Conservation (phyloP, 306 rosid species). For the Acmispon strigosus region DNA sequence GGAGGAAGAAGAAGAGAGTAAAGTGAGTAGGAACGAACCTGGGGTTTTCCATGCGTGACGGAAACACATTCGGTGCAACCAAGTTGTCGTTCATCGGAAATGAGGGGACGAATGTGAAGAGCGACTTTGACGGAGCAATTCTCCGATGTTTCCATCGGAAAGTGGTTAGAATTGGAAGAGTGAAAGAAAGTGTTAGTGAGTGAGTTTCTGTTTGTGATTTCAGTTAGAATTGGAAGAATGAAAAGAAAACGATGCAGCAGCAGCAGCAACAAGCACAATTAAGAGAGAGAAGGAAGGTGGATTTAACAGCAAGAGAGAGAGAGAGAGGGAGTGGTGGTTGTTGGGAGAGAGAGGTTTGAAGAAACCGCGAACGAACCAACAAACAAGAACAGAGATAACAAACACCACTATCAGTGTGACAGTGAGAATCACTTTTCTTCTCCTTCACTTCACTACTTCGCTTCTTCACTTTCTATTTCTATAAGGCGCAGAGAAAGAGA, state of each 20-base stretch:
- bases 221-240: conserved; percentile 24
- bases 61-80: conserved; percentile 67
- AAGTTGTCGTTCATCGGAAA: conserved; percentile 62
- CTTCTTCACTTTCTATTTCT: neutral
- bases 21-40: conserved; percentile 30
- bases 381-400: neutral
- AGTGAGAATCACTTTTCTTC: conserved; percentile 29
- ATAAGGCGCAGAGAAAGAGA: neutral
- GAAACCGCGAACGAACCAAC: conserved; percentile 24
- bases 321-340: conserved; percentile 27
- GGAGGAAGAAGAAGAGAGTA: neutral
- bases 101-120: conserved; percentile 77
- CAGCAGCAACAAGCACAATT: conserved; percentile 4
- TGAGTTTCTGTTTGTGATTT: too few relatives aligned
- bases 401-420: neutral
- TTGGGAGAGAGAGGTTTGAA: conserved; percentile 17
- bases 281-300: conserved; percentile 11
- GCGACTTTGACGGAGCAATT: conserved; percentile 77
- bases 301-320: conserved; percentile 27
- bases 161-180: neutral
- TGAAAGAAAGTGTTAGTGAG: too few relatives aligned
- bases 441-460: conserved; percentile 40
- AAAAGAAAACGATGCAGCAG: conserved; percentile 40
- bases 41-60: conserved; percentile 51
- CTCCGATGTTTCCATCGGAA: conserved; percentile 56